These are phyloP conservation scores for Chlamydomonas sphaeroides DNA, from an alignment of 139 green algal genomes.

Conservation along the genomic window DNA sequence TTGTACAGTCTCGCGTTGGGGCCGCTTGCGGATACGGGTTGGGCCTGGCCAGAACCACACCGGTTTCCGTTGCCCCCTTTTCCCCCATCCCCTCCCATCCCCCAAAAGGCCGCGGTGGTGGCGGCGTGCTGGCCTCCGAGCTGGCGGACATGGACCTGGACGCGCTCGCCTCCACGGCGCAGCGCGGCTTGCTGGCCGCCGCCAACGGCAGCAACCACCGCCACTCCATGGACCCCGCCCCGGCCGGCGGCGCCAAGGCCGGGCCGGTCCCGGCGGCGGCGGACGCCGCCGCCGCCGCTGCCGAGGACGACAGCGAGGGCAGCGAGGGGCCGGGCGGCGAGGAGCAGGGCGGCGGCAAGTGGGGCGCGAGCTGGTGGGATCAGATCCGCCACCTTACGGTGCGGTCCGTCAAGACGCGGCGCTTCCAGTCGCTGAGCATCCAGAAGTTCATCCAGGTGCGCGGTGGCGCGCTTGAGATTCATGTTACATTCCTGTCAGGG, in stretches of 20 bases:
- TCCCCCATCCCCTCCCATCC: too few relatives aligned
- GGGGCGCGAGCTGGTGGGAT: slow-evolving; percentile 41
- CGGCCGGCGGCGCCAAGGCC: neutral
- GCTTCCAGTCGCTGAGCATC: slow-evolving; percentile 69
- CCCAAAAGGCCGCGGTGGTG: slow-evolving; percentile 8
- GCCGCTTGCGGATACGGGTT: too few relatives aligned
- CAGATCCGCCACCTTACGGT: slow-evolving; percentile 61
- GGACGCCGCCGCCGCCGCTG: neutral
- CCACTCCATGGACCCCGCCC: neutral
- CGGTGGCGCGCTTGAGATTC: too few relatives aligned
- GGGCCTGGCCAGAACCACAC: too few relatives aligned
- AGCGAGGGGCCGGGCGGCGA: neutral
- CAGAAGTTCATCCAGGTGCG: slow-evolving; percentile 37
- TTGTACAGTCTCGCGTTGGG: too few relatives aligned
- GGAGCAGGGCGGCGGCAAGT: slow-evolving; percentile 38
- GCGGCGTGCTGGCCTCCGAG: slow-evolving; percentile 3
- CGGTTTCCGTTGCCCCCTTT: too few relatives aligned
- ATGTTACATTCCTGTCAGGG: too few relatives aligned
- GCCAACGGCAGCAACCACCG: neutral
- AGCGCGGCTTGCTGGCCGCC: too few relatives aligned
- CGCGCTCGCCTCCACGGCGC: too few relatives aligned
- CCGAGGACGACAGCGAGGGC: neutral
- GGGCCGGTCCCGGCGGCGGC: neutral
- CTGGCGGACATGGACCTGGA: neutral
- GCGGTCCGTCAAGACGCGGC: slow-evolving; percentile 65